Conservation (phyloP, 805 yeast genomes). For the Cyberlindnera mrakii region DNA sequence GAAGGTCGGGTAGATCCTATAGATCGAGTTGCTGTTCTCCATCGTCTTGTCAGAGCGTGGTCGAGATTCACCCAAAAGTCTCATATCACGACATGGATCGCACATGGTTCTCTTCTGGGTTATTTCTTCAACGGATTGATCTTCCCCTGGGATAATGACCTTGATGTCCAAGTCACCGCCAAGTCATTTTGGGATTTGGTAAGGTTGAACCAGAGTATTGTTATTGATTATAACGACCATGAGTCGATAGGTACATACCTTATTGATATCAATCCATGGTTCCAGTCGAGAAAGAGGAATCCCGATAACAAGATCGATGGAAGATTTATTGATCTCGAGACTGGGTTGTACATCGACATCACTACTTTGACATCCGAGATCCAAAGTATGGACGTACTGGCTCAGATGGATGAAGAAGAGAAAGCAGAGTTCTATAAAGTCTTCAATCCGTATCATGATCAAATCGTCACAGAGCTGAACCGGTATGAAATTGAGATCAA, state of each 20-base stretch:
- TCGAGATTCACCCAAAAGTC: constrained; percentile 12
- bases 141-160: constrained; percentile 57
- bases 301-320: constrained; percentile 66
- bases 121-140: constrained; percentile 55
- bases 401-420: constrained; percentile 4
- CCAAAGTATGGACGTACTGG: constrained; percentile 2
- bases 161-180: constrained; percentile 52
- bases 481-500: constrained; percentile 29
- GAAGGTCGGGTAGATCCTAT: constrained; percentile 11
- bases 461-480: constrained; percentile 16
- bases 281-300: constrained; percentile 47
- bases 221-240: constrained; percentile 34
- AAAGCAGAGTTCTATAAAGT: constrained; percentile 8
- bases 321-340: constrained; percentile 62
- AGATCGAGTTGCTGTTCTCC: constrained; percentile 18
- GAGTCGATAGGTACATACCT: constrained; percentile 46
- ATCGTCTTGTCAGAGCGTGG: constrained; percentile 22
- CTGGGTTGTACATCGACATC: constrained; percentile 68
- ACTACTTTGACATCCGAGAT: constrained; percentile 38
- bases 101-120: constrained; percentile 51
- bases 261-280: constrained; percentile 37
- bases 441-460: constrained; percentile 26
- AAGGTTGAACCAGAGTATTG: constrained; percentile 36
- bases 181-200: constrained; percentile 37
- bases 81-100: constrained; percentile 40